phyloP scores from a whole-genome alignment of 495 filamentous ascomycete species.

The Neohortaea acidophila region DNA sequence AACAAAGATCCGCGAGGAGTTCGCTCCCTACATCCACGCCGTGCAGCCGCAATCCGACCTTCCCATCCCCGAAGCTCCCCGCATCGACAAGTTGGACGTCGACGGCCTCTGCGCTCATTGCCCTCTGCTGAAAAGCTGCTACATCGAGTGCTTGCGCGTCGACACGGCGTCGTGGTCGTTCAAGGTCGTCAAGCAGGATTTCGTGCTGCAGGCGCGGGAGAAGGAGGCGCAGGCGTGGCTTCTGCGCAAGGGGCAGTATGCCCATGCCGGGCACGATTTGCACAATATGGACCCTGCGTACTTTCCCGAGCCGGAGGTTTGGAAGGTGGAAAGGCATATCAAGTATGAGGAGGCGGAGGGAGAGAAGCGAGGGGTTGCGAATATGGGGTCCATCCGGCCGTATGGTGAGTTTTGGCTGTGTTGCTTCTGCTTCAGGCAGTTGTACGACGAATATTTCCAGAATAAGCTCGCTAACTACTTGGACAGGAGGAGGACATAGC shows the following conservation, averaged over 20 bases:
- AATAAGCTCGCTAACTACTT: background rate
- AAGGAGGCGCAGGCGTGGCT: slow-evolving; percentile 31
- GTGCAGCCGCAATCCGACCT: slow-evolving; percentile 34
- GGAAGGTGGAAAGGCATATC: slow-evolving; percentile 37
- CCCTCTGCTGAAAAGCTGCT: slow-evolving; percentile 37
- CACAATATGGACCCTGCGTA: slow-evolving; percentile 35
- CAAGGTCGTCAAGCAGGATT: slow-evolving; percentile 30
- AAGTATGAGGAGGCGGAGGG: slow-evolving; percentile 26
- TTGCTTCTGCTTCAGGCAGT: no score
- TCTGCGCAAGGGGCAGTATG: slow-evolving; percentile 34
- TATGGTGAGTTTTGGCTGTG: slow-evolving; percentile 24
- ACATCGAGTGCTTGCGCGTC: slow-evolving; percentile 40
- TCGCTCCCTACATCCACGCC: slow-evolving; percentile 32
- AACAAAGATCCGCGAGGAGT: slow-evolving; percentile 38
- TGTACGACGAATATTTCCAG: no score
- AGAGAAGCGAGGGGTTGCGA: slow-evolving; percentile 9
- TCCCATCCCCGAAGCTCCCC: slow-evolving; percentile 39
- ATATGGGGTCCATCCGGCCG: slow-evolving; percentile 28
- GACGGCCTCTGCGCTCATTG: slow-evolving; percentile 33
- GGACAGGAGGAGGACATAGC: slow-evolving; percentile 16
- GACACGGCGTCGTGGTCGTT: slow-evolving; percentile 35
- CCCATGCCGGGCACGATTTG: slow-evolving; percentile 36
- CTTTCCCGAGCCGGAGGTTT: slow-evolving; percentile 36
- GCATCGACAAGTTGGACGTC: slow-evolving; percentile 31
- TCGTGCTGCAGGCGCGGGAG: slow-evolving; percentile 29